Evolutionary conservation across 495 filamentous ascomycete species (phyloP).

Genomic region (Chaetomidium leptoderma): DNA sequence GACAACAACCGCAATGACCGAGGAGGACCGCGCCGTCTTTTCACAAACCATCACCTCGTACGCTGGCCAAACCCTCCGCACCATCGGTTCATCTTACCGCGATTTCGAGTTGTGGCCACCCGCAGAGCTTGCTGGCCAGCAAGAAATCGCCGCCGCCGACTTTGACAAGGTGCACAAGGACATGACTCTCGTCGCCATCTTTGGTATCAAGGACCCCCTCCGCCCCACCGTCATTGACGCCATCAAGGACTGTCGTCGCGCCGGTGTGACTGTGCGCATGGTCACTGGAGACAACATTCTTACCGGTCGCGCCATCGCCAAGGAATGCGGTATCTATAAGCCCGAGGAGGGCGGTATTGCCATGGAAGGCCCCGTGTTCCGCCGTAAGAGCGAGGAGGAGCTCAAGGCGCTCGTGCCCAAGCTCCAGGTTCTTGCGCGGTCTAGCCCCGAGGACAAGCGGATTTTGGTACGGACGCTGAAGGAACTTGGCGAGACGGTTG

Average conservation of each 20-base stretch:
- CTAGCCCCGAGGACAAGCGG: slow-evolving; percentile 82
- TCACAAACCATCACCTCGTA: slow-evolving; percentile 67
- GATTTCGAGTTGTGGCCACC: slow-evolving; percentile 93
- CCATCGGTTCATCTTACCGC: slow-evolving; percentile 80
- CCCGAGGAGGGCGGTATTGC: slow-evolving; percentile 65
- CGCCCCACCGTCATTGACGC: slow-evolving; percentile 72
- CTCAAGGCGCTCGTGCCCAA: slow-evolving; percentile 68
- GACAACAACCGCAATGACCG: slow-evolving; percentile 49
- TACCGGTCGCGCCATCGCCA: slow-evolving; percentile 77
- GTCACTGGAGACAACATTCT: slow-evolving; percentile 83
- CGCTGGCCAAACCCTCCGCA: slow-evolving; percentile 76
- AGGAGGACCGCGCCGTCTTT: slow-evolving; percentile 55
- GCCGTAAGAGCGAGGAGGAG: slow-evolving; percentile 62
- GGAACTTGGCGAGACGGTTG: slow-evolving; percentile 71
- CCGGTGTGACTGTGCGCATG: slow-evolving; percentile 83
- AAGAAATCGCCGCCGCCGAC: slow-evolving; percentile 55
- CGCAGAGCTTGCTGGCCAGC: slow-evolving; percentile 64
- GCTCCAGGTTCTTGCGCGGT: slow-evolving; percentile 79
- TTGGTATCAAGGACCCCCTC: slow-evolving; percentile 87
- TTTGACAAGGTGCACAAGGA: slow-evolving; percentile 71
- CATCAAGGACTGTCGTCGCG: slow-evolving; percentile 67
- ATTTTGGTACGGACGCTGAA: slow-evolving; percentile 72
- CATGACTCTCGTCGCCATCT: slow-evolving; percentile 76
- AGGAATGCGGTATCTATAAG: slow-evolving; percentile 80
- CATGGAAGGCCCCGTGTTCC: slow-evolving; percentile 84